Conservation (phyloP, 306 rosid genomes). For the Cicer pinnatifidum region DNA sequence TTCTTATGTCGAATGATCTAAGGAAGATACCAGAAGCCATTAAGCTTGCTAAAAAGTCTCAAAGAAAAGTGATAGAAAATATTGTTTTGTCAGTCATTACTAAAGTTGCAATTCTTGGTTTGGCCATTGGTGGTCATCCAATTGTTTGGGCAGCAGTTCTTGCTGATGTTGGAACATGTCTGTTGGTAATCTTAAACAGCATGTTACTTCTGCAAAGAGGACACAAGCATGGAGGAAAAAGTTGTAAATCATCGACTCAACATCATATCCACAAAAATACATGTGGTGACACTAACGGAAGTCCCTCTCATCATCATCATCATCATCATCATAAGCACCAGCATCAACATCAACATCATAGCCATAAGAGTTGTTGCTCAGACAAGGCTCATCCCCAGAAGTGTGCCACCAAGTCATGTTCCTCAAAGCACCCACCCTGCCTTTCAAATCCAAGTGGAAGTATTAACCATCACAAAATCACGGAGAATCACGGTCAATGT, state of each 20-base stretch:
- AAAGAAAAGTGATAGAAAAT: conserved; percentile 67
- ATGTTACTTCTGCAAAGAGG: conserved; percentile 70
- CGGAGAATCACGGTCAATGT: conserved; percentile 43
- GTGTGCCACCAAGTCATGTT: conserved; percentile 45
- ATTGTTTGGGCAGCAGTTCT: conserved; percentile 99
- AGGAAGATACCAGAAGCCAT: conserved; percentile 85
- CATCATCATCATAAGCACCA: conserved; percentile 39
- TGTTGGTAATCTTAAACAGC: conserved; percentile 85
- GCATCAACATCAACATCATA: conserved; percentile 42
- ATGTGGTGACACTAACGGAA: conserved; percentile 44
- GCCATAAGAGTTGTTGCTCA: conserved; percentile 55
- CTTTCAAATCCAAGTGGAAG: conserved; percentile 44
- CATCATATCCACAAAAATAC: conserved; percentile 51
- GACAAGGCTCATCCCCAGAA: conserved; percentile 51
- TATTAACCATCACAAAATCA: conserved; percentile 32
- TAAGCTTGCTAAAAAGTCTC: conserved; percentile 66
- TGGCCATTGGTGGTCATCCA: conserved; percentile 89
- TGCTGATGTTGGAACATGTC: conserved; percentile 92
- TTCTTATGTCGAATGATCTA: conserved; percentile 86
- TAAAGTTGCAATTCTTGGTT: conserved; percentile 65
- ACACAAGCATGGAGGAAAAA: conserved; percentile 53
- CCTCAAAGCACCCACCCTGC: conserved; percentile 50
- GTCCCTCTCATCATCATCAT: conserved; percentile 47
- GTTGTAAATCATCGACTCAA: conserved; percentile 51
- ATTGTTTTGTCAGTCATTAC: conserved; percentile 65